phyloP scores from a whole-genome alignment of 2,329 filamentous ascomycete genomes.

The Penicillium sp. region DNA sequence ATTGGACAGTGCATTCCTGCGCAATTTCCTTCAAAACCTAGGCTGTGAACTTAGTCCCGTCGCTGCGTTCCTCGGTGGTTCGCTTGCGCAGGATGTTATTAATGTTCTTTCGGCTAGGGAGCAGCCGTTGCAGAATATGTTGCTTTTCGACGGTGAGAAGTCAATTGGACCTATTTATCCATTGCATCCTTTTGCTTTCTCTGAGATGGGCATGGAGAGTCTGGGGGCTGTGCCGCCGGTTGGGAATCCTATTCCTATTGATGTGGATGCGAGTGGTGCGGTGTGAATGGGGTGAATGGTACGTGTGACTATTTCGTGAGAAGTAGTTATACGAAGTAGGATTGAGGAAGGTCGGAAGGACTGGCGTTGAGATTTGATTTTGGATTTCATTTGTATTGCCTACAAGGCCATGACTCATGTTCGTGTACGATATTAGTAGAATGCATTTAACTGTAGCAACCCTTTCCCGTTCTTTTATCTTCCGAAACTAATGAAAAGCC shows the following conservation, averaged over 20 bases:
- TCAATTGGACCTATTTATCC: slow-evolving; percentile 76
- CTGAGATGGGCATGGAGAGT: slow-evolving; percentile 23
- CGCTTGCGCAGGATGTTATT: slow-evolving; percentile 93
- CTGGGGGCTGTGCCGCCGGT: slow-evolving; percentile 29
- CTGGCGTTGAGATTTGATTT: neutral
- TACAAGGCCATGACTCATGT: neutral
- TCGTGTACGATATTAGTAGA: slow-evolving; percentile 5
- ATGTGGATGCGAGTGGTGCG: neutral
- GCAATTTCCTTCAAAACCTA: slow-evolving; percentile 81
- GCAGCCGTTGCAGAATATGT: slow-evolving; percentile 92
- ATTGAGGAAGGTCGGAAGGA: neutral
- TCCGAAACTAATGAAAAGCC: too few relatives aligned
- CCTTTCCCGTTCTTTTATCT: neutral
- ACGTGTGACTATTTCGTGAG: neutral
- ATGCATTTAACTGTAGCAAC: neutral
- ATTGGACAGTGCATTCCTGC: slow-evolving; percentile 66
- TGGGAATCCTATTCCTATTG: slow-evolving; percentile 21
- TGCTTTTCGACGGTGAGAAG: slow-evolving; percentile 81
- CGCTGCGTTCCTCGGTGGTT: slow-evolving; percentile 80
- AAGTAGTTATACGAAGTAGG: neutral
- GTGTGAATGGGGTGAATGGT: neutral
- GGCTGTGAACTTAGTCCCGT: slow-evolving; percentile 80
- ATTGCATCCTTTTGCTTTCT: slow-evolving; percentile 63
- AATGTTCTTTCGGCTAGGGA: slow-evolving; percentile 87
- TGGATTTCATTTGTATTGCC: neutral